These are phyloP conservation scores for Yamadazyma endophytica DNA, from an alignment of 805 yeast genomes.

Conservation along the genomic window DNA sequence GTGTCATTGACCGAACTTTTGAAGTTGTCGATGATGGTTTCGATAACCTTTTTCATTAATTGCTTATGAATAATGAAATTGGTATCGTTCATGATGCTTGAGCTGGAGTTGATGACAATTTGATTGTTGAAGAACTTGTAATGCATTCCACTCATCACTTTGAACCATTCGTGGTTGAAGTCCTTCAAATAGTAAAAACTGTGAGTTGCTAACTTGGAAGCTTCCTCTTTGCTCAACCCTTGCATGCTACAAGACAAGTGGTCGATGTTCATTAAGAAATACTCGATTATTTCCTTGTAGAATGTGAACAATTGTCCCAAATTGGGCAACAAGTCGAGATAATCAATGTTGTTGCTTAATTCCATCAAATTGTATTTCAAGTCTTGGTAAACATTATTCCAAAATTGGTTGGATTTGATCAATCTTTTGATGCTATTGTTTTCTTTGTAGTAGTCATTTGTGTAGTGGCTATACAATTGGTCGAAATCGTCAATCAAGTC, in stretches of 20 bases:
- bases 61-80: slow-evolving; percentile 9
- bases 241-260: slow-evolving; percentile 2
- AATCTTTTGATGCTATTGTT: slow-evolving; percentile 6
- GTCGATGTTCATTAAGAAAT: slow-evolving; percentile 15
- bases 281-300: slow-evolving; percentile 20
- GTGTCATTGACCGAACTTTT: slow-evolving; percentile 8
- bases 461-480: slow-evolving; percentile 6
- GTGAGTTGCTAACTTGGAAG: slow-evolving; percentile 5
- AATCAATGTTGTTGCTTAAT: slow-evolving; percentile 9
- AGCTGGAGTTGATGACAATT: slow-evolving; percentile 6
- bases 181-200: slow-evolving; percentile 20
- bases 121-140: slow-evolving; percentile 13
- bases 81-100: slow-evolving; percentile 4
- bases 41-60: slow-evolving; percentile 12
- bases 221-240: slow-evolving; percentile 3
- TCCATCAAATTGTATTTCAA: slow-evolving; percentile 17
- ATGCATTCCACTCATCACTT: slow-evolving; percentile 14
- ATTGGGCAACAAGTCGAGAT: slow-evolving; percentile 17
- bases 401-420: slow-evolving; percentile 18
- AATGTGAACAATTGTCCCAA: slow-evolving; percentile 14
- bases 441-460: slow-evolving; percentile 2
- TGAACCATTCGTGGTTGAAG: slow-evolving; percentile 17
- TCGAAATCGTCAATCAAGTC: no score
- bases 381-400: slow-evolving; percentile 30
- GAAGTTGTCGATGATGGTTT: slow-evolving; percentile 16